Base-by-base conservation (phyloP, 2,329 filamentous ascomycete genomes). In the Verticillium klebahnii region DNA sequence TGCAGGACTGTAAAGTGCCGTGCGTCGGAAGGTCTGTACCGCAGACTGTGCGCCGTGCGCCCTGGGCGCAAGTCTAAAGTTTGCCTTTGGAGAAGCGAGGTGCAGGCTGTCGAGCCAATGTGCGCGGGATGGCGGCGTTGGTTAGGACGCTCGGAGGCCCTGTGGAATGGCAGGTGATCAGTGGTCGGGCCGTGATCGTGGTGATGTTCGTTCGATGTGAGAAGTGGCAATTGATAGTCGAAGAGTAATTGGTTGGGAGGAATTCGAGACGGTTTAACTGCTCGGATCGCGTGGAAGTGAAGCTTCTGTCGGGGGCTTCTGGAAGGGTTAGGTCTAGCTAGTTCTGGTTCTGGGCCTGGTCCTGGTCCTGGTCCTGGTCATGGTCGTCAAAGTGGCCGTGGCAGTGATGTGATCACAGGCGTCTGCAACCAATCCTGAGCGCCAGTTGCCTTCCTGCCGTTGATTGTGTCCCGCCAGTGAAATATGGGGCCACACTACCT, bases 1-100 rank as follows among this genome's bases (percentile, higher is more conserved):
- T 65, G n/a, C 56, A 59, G 62, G 60, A 59, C 52, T 56, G 54
- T 25, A n/a, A 25, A 11, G 12, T 56, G 29, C 25, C 12, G 54
- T 19, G 45, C 45, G 45, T 50, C 19, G 45, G 45, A 23, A 50
- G 45, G 23, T 12, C n/a, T 25, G 9, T 23, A 23, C 8, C 12
- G 12, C 45, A n/a, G 23, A n/a, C 45, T 14, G 34, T 36, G 34
- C 34, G 34, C 9, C 34, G 45, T 50, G 19, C 45, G 45, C 45
- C 45, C n/a, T 50, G 45, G n/a, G 17, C 19, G n/a, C 23, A n/a
- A 9, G 45, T 8, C 9, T n/a, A n/a, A 25, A 50, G 11, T n/a
- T 50, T n/a, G n/a, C 23, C 17, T 45, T 45, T n/a, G 39, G 8
- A 15, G 17, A n/a, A n/a, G 37, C 37, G 37, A 17, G n/a, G n/a